These are phyloP conservation scores for Hortiboletus campestris DNA, from an alignment of 768 basidiomycete genomes.

Conservation along the genomic window DNA sequence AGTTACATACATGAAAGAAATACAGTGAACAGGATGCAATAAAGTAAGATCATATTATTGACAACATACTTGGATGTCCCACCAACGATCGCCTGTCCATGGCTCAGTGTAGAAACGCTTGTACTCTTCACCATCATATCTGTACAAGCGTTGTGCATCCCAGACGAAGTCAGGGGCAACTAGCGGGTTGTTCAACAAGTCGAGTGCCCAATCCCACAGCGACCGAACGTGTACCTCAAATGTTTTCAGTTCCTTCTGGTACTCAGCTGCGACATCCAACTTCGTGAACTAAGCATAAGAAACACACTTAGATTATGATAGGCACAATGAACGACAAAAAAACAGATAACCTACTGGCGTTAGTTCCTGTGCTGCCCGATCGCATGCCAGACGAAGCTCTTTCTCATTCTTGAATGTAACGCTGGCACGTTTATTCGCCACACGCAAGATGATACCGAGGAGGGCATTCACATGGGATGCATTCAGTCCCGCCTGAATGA, in stretches of 20 bases:
- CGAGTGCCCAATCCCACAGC: conserved; percentile 10
- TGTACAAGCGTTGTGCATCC: neutral
- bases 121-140: neutral
- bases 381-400: neutral
- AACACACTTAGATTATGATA: neutral
- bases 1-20: neutral
- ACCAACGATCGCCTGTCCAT: conserved; percentile 11
- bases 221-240: neutral
- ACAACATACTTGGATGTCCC: conserved; percentile 9
- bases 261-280: neutral
- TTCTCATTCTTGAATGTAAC: neutral
- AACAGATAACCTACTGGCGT: neutral
- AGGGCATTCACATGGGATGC: neutral
- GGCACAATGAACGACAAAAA: too few relatives aligned
- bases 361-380: neutral
- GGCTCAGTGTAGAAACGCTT: conserved; percentile 5
- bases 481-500: neutral
- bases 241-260: neutral
- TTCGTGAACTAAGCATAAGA: neutral
- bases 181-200: neutral
- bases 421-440: neutral
- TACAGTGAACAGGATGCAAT: neutral
- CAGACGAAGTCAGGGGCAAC: conserved; percentile 22
- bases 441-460: neutral
- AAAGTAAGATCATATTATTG: neutral